Base-by-base conservation (phyloP, 2,329 filamentous ascomycete genomes). In the Sporothrix brunneoviolacea region DNA sequence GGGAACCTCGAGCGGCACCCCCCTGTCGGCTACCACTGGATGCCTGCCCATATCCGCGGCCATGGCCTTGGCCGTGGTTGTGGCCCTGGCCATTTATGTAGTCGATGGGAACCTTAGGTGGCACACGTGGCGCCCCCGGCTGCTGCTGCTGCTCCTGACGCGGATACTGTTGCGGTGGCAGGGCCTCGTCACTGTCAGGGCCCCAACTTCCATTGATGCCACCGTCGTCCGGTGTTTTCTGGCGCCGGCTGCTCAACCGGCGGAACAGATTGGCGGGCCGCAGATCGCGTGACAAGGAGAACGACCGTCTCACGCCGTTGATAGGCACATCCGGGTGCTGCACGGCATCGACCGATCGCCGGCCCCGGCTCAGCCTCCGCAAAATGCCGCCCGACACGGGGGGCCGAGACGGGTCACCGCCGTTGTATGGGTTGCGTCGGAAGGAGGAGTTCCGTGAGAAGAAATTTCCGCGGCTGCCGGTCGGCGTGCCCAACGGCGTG, bases 261-360 rank as follows among this genome's bases (percentile, higher is more conserved):
- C 64, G 64, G 43, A 66, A 53, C 28, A 66, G 45, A 16, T 58
- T 57, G 27, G 56, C 50, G 2, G 55, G 57, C 7, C 70, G 70
- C 18, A 73, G 70, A 50, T 79, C 75, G 12, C 76, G 18, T 75
- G 73, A 7, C 76, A 80, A 6, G 84, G 69, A 3, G 82, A 87
- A 53, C 8, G 53, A 55, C n/a, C 48, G 54, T 37, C 33, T 62
- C 59, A 24, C 69, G 63, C 22, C 58, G 55, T 62, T 13, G 24
- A 28, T 28, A 28, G 24, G 24, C 39, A 9, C 44, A 21, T 22
- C 42, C 35, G 43, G 60, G 55, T 12, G 45, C 35, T 69, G 67
- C 16, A 68, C 63, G 0, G 65, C 66, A 13, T 71, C 67, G 0
- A 62, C 64, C 1, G 67, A 68, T 18, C 59, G 62, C 19, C 69